Conservation (phyloP, 164 flowering plant species). For the Akebia trifoliata region DNA sequence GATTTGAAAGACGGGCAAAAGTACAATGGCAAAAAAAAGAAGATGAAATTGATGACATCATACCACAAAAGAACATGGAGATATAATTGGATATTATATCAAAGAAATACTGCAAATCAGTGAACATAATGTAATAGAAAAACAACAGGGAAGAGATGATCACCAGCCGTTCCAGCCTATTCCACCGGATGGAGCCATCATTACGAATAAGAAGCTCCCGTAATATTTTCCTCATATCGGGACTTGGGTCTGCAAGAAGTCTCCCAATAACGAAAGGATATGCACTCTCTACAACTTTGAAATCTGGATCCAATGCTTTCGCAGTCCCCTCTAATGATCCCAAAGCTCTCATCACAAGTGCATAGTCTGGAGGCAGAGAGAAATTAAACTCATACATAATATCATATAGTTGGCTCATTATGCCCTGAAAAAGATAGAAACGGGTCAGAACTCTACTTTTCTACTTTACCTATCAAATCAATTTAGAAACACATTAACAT, state of each 20-base stretch:
- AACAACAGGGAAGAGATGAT: conserved; percentile 18
- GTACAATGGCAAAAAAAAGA: background rate
- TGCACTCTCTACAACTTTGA: conserved; percentile 88
- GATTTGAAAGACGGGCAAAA: background rate
- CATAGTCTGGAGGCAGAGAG: conserved; percentile 94
- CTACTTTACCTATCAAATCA: background rate
- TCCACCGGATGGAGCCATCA: conserved; percentile 94
- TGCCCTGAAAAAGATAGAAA: conserved; percentile 42
- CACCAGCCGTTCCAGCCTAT: conserved; percentile 86
- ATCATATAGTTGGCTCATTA: conserved; percentile 83
- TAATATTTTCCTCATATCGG: conserved; percentile 93
- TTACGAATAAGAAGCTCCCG: conserved; percentile 79
- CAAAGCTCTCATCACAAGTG: conserved; percentile 82
- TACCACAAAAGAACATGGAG: background rate
- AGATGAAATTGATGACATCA: background rate
- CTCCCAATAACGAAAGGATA: conserved; percentile 91
- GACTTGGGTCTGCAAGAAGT: conserved; percentile 83
- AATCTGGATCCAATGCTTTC: conserved; percentile 83
- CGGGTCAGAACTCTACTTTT: conserved; percentile 3
- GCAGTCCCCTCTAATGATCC: conserved; percentile 99
- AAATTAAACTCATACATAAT: conserved; percentile 91
- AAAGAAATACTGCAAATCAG: background rate
- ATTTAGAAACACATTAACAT: background rate
- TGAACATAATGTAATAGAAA: background rate
- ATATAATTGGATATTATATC: no score